These are phyloP conservation scores for Alternaria alternata DNA, from an alignment of 2,329 filamentous ascomycete genomes.

Conservation along the genomic window DNA sequence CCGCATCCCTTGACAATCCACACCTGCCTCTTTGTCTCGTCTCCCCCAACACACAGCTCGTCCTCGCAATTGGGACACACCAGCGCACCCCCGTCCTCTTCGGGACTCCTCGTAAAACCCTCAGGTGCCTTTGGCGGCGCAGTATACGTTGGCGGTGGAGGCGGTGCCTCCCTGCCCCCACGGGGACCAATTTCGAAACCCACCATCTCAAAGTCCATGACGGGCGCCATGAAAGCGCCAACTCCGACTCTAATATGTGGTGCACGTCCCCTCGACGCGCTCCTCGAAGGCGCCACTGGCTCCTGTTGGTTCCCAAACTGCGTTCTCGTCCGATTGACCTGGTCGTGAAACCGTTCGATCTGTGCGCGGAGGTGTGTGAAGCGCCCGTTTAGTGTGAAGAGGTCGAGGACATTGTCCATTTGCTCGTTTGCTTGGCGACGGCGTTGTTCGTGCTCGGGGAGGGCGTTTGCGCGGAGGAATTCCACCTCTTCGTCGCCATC, in stretches of 20 bases:
- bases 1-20: constrained; percentile 93
- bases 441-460: constrained; percentile 31
- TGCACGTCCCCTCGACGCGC: constrained; percentile 15
- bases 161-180: constrained; percentile 27
- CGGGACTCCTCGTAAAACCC: constrained; percentile 84
- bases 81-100: constrained; percentile 73
- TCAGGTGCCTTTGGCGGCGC: constrained; percentile 69
- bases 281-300: constrained; percentile 27
- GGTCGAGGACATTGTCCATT: constrained; percentile 28
- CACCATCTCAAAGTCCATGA: constrained; percentile 52
- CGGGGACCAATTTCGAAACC: constrained; percentile 55
- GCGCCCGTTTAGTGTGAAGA: constrained; percentile 27
- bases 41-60: constrained; percentile 79
- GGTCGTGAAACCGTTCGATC: constrained; percentile 30
- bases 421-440: constrained; percentile 24
- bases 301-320: constrained; percentile 14
- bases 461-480: constrained; percentile 34
- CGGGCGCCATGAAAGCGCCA: constrained; percentile 34
- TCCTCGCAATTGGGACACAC: constrained; percentile 87
- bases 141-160: constrained; percentile 61
- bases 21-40: constrained; percentile 78
- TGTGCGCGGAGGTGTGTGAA: constrained; percentile 34
- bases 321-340: constrained; percentile 25
- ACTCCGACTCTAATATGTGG: constrained; percentile 33
- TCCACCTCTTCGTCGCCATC: constrained; percentile 45